Percentiles rank a stretch among this genome's conserved stretches.
phyloP scores from a whole-genome alignment of 257 asterid species.

The Ilex aquifolium region DNA sequence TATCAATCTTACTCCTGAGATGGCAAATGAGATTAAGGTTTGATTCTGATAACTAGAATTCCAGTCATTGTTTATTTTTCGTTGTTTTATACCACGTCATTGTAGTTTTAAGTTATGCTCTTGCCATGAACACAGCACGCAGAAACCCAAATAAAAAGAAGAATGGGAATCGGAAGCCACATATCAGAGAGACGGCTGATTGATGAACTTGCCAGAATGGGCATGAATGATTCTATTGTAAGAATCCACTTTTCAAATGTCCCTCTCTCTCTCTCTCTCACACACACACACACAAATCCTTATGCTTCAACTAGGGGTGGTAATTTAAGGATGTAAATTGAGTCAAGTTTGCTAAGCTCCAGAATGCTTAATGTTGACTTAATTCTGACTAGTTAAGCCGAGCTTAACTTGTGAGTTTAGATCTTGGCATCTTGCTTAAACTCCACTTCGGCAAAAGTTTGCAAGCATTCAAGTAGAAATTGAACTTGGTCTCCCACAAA shows the following conservation, averaged over 20 bases:
- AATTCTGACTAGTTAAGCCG: no score
- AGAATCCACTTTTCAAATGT: constrained; percentile 13
- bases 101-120: constrained; percentile 6
- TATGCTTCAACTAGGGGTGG: neutral
- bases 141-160: constrained; percentile 87
- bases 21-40: constrained; percentile 89
- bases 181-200: constrained; percentile 85
- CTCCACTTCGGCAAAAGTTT: no score
- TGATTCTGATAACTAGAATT: neutral
- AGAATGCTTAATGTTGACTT: no score
- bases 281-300: neutral
- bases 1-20: constrained; percentile 76
- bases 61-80: neutral
- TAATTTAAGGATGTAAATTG: no score
- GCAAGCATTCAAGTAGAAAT: no score
- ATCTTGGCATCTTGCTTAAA: no score
- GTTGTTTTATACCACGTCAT: neutral
- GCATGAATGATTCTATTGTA: constrained; percentile 85
- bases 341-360: no score
- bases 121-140: constrained; percentile 63
- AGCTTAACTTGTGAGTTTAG: no score
- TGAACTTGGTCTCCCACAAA: no score
- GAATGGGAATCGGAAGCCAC: constrained; percentile 95
- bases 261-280: neutral
- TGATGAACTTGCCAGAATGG: constrained; percentile 89